Base-by-base conservation (phyloP, 2,329 filamentous ascomycete species). In the Diaporthe capsici region DNA sequence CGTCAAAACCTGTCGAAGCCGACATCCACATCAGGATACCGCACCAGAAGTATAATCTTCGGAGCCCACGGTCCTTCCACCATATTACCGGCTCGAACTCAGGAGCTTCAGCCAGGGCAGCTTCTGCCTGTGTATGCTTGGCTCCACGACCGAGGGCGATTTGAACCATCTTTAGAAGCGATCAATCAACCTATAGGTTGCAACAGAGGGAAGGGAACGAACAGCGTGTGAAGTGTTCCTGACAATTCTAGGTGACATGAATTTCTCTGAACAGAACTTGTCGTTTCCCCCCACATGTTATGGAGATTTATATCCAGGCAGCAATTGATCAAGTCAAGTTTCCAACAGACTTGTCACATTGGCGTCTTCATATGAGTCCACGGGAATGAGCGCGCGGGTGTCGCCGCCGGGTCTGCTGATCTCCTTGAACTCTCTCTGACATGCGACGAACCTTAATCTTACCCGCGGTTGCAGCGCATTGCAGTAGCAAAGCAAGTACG, bases 1-100 rank as follows among this genome's bases (percentile, higher is more conserved):
- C 90, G 82, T 92, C 90, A 80, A 91, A 92, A 72, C 90, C 90
- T 10, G 90, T 92, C 42, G 90, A 92, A 58, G 90, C 90, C 42
- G 90, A 92, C 17, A 89, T 90, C 74, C 92, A 84, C 82, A 90
- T 89, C 75, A 92, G 85, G 75, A 92, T 86, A 28, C 86, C 82
- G 75, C 85, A 86, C 80, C 87, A 86, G 70, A 85, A 85, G 80
- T 92, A 92, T 15, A 92, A 86, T 80, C 86, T 88, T 71, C 90
- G 85, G 72, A 92, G 83, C 79, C 90, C 88, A 51, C 89, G 89
- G 77, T 92, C 88, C 79, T 83, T 86, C 77, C 85, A 88, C 90
- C 90, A 92, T 73, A 83, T 87, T 31, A 91, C 90, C 75, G 85
- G 85, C 79, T 90, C 87, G 79, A 91, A 90, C 44, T 84, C 83